A percentile compares a stretch with the other conserved stretches of the same genome.
Evolutionary conservation across 768 basidiomycete genomes (phyloP).

Genomic region (Mycena amicta): DNA sequence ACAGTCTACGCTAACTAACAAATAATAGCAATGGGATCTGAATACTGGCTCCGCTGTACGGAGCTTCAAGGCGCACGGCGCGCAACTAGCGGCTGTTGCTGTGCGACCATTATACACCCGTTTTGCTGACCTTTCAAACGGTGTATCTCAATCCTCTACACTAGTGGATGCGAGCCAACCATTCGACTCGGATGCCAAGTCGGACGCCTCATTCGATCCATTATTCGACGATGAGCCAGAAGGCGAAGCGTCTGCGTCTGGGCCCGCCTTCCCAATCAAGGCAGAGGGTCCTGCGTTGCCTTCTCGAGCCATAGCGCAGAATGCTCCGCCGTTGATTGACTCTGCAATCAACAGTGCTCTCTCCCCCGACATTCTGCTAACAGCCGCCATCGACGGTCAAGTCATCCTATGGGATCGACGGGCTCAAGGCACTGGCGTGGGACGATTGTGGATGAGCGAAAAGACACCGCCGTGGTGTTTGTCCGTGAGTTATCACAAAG

Average conservation of each 20-base stretch:
- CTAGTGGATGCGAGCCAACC: constrained; percentile 25
- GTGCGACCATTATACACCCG: constrained; percentile 51
- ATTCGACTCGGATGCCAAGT: constrained; percentile 63
- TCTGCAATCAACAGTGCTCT: constrained; percentile 58
- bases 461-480: constrained; percentile 96
- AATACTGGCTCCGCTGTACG: constrained; percentile 84
- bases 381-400: constrained; percentile 89
- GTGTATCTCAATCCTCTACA: constrained; percentile 9
- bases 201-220: constrained; percentile 84
- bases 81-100: constrained; percentile 82
- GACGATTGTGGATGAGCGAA: constrained; percentile 85
- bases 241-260: constrained; percentile 15
- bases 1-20: too few relatives aligned
- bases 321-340: constrained; percentile 76
- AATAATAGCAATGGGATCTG: constrained; percentile 98
- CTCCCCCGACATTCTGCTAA: constrained; percentile 85
- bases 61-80: constrained; percentile 77
- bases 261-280: too few relatives aligned
- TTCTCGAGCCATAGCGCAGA: constrained; percentile 50
- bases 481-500: constrained; percentile 83
- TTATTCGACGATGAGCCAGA: constrained; percentile 88
- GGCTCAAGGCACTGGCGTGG: constrained; percentile 72
- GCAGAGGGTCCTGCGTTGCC: neutral
- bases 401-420: constrained; percentile 91
- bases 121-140: neutral